These are phyloP conservation scores for Talaromyces sp. DNA, from an alignment of 2,329 filamentous ascomycete species.

Conservation along the genomic window DNA sequence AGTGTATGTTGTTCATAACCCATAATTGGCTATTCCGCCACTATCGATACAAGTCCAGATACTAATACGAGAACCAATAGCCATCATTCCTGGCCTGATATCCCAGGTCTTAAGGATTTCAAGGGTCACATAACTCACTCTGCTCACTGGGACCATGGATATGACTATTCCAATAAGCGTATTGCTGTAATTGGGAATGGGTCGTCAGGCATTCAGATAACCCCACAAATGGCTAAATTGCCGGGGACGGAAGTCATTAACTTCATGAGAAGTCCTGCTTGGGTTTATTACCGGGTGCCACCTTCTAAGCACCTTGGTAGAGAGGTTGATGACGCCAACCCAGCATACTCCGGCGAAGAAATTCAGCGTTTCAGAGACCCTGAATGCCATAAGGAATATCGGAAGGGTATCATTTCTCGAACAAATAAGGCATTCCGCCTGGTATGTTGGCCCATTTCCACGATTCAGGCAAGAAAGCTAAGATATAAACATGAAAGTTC, in stretches of 20 bases:
- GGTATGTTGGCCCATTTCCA: constrained; percentile 3
- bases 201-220: constrained; percentile 39
- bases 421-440: constrained; percentile 23
- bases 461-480: not conserved
- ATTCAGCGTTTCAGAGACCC: constrained; percentile 30
- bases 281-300: constrained; percentile 27
- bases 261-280: constrained; percentile 32
- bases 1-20: not conserved
- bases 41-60: constrained; percentile 24
- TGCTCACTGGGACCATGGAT: constrained; percentile 19
- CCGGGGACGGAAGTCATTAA: constrained; percentile 30
- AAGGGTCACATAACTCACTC: constrained; percentile 7
- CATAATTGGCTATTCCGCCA: no score
- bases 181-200: constrained; percentile 37
- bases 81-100: constrained; percentile 2
- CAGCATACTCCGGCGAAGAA: constrained; percentile 29
- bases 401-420: constrained; percentile 35
- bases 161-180: constrained; percentile 27
- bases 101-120: constrained; percentile 1
- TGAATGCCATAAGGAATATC: constrained; percentile 35
- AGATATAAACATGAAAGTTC: constrained; percentile 9
- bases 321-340: constrained; percentile 30
- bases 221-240: constrained; percentile 10
- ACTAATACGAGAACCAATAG: constrained; percentile 16
- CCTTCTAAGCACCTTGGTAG: constrained; percentile 23